These are phyloP conservation scores for Aspergillus egyptiacus DNA, from an alignment of 495 filamentous ascomycete genomes.

Conservation along the genomic window DNA sequence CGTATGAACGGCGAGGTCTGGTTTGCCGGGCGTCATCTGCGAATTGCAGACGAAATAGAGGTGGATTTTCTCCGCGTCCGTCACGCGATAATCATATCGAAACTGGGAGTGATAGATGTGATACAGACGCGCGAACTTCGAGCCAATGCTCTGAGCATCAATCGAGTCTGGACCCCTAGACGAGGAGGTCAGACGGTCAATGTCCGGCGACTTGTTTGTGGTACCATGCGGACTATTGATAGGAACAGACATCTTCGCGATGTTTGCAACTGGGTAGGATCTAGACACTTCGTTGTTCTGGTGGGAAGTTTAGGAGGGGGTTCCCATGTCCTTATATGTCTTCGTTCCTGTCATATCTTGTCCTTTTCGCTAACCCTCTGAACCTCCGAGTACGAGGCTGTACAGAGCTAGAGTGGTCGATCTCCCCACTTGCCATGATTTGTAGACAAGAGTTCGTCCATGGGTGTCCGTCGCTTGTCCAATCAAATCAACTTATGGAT, in stretches of 20 bases:
- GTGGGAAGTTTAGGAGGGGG: background rate
- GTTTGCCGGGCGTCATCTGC: slow-evolving; percentile 22
- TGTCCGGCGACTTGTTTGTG: background rate
- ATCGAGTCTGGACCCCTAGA: background rate
- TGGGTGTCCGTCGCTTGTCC: background rate
- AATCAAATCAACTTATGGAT: slow-evolving; percentile 12
- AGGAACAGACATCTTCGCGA: slow-evolving; percentile 3
- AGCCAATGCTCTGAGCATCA: background rate
- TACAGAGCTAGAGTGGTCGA: slow-evolving; percentile 3
- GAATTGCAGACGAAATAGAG: slow-evolving; percentile 30
- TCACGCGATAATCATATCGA: slow-evolving; percentile 27
- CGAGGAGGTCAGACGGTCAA: background rate
- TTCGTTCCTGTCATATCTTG: background rate
- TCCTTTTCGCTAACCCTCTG: background rate
- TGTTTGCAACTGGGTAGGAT: background rate
- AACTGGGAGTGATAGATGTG: slow-evolving; percentile 25
- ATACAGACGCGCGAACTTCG: slow-evolving; percentile 6
- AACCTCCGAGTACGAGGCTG: background rate
- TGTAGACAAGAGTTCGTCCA: background rate
- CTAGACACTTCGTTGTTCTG: no score
- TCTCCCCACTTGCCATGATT: background rate
- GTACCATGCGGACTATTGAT: background rate
- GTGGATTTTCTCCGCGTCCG: slow-evolving; percentile 14
- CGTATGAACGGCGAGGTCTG: slow-evolving; percentile 31
- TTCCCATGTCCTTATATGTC: slow-evolving; percentile 7